Percentiles rank a stretch among this genome's conserved stretches.
Conservation (phyloP, 306 rosid genomes). For the Castanea crenata region DNA sequence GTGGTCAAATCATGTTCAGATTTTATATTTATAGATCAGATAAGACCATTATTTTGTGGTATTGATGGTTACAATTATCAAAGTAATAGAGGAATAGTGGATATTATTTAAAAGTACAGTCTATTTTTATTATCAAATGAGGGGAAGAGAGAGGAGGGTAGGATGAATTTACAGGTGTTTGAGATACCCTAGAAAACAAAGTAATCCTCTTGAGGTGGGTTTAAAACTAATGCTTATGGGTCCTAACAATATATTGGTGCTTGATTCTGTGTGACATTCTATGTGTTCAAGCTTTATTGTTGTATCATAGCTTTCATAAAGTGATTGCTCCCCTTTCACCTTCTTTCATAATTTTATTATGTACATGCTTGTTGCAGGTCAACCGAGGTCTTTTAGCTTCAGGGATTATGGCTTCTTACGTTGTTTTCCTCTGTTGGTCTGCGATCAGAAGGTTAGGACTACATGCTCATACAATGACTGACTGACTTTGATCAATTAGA, state of each 20-base stretch:
- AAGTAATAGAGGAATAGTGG: too few species aligned
- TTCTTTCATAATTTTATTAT: not conserved
- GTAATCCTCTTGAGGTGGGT: too few species aligned
- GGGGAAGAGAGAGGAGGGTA: too few species aligned
- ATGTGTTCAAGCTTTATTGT: not conserved
- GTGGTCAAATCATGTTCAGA: not conserved
- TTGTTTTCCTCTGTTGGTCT: slow-evolving; percentile 85
- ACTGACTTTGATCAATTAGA: not conserved
- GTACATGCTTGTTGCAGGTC: slow-evolving; percentile 53
- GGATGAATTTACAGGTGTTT: too few species aligned
- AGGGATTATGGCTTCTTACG: slow-evolving; percentile 86
- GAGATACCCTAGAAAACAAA: too few species aligned
- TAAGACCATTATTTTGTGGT: not conserved
- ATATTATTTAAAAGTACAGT: too few species aligned
- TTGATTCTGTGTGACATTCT: not conserved
- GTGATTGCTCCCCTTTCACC: not conserved
- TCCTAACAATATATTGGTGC: not conserved
- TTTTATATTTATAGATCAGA: not conserved
- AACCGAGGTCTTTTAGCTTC: slow-evolving; percentile 84
- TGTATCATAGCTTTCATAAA: not conserved
- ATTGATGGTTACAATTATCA: too few species aligned
- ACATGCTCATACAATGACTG: not conserved
- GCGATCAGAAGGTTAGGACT: slow-evolving; percentile 74
- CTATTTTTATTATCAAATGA: too few species aligned
- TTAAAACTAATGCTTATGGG: too few species aligned